Base-by-base conservation (phyloP, 768 basidiomycete species). In the Naganishia onofrii region DNA sequence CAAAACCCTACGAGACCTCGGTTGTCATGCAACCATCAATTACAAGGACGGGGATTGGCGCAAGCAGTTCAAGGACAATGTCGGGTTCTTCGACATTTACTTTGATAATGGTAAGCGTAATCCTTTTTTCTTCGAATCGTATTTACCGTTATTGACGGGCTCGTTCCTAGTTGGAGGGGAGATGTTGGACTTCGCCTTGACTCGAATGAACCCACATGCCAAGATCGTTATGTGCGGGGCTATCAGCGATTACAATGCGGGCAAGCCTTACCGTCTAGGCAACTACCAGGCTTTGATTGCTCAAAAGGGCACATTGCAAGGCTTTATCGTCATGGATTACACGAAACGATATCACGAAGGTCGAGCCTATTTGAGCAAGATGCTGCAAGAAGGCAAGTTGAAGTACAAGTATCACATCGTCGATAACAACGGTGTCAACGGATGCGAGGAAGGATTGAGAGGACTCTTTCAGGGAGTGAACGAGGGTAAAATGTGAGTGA, bases 241-340 rank as follows among this genome's bases (percentile, higher is more conserved):
- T 36, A 94, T 96, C 73, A 90, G 92, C 52, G 85, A 86, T 31
- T 94, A 93, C 77, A 83, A 71, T 38, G 58, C 66, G 5, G 65
- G 57, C 36, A 48, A 64, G 52, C 67, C 68, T 36, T 69, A 73
- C 68, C 66, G 74, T 17, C 83, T 94, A 19, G 82, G 85, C 69
- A 85, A 85, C 60, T 92, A 91, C 76, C 72, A 82, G 42, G 87
- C 83, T 68, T 82, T 96, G 67, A 93, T 96, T 73, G 76, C 85
- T 0, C 88, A 89, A 76, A 86, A 92, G 52, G 91, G 90, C 19
- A 89, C 84, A 48, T 87, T 97, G 0, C 84, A 90, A 76, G 94
- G 94, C 9, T 96, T 93, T 82, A 83, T 94, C 74, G 85, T 91
- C 10, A 84, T 91, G 70, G 92, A 97, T 81, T 93, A 93, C 78